Conservation (phyloP, 2,329 filamentous ascomycete species). For the Neofusicoccum sp. region DNA sequence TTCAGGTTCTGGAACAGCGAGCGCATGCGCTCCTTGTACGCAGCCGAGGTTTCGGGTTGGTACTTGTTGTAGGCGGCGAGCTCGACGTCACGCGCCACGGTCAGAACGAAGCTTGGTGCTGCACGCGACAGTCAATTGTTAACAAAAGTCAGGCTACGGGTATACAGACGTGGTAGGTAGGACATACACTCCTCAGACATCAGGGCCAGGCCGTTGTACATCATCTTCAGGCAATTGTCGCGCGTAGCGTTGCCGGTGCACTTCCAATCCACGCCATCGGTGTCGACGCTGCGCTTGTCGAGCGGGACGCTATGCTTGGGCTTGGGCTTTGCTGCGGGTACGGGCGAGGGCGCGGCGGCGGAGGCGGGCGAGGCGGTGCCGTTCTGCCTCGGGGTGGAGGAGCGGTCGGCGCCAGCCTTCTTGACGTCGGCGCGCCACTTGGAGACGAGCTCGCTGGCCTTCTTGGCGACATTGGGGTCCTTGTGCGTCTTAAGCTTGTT, state of each 20-base stretch:
- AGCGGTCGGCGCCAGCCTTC: conserved; percentile 41
- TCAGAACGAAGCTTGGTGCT: conserved; percentile 65
- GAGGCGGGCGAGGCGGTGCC: conserved; percentile 42
- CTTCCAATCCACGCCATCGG: conserved; percentile 75
- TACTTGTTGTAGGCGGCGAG: conserved; percentile 68
- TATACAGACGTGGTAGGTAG: background rate
- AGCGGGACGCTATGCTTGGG: conserved; percentile 58
- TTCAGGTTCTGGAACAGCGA: conserved; percentile 94
- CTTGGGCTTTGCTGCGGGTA: conserved; percentile 49
- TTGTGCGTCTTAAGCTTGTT: conserved; percentile 83
- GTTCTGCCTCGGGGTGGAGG: conserved; percentile 49
- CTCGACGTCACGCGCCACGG: conserved; percentile 69
- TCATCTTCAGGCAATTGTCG: conserved; percentile 82
- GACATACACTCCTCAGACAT: conserved; percentile 57
- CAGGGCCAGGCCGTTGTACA: conserved; percentile 88
- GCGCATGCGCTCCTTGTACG: conserved; percentile 85
- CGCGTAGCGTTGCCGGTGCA: conserved; percentile 72
- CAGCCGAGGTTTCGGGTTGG: conserved; percentile 63
- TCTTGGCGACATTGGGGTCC: conserved; percentile 66
- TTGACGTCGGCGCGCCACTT: conserved; percentile 85
- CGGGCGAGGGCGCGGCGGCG: conserved; percentile 46
- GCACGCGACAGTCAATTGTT: conserved; percentile 17
- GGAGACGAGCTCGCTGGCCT: conserved; percentile 77
- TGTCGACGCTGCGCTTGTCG: conserved; percentile 77
- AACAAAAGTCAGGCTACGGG: background rate